Conservation (phyloP, 768 basidiomycete species). For the Pleurotus tuber-regium region DNA sequence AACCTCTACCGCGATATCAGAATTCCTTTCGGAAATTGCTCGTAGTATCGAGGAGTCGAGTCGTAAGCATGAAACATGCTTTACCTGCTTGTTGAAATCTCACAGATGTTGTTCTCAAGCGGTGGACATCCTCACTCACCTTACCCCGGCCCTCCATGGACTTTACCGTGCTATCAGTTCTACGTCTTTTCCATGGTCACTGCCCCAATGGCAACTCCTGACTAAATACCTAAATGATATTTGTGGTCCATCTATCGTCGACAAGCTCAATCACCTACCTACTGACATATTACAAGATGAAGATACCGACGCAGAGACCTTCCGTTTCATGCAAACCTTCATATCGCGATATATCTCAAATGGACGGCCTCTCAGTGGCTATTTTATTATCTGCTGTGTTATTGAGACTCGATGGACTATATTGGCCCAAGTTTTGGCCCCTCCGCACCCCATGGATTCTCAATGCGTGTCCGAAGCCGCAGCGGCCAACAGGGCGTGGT, state of each 20-base stretch:
- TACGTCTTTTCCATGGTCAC: slow-evolving; percentile 71
- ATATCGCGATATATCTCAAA: slow-evolving; percentile 71
- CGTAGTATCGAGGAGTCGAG: slow-evolving; percentile 49
- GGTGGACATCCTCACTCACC: slow-evolving; percentile 67
- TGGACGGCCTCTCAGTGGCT: slow-evolving; percentile 80
- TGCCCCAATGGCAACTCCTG: slow-evolving; percentile 60
- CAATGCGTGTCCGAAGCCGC: slow-evolving; percentile 61
- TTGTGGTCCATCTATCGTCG: slow-evolving; percentile 65
- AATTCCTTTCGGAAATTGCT: slow-evolving; percentile 57
- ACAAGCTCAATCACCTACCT: slow-evolving; percentile 69
- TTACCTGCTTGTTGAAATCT: no score
- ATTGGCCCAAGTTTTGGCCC: slow-evolving; percentile 64
- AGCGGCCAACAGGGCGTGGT: slow-evolving; percentile 83
- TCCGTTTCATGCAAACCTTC: slow-evolving; percentile 65
- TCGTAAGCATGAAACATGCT: slow-evolving; percentile 42
- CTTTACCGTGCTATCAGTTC: slow-evolving; percentile 84
- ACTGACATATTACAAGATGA: slow-evolving; percentile 61
- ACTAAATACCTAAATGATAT: slow-evolving; percentile 53
- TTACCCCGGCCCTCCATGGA: slow-evolving; percentile 82
- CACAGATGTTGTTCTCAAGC: no score
- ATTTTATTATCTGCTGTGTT: slow-evolving; percentile 88
- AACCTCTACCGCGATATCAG: slow-evolving; percentile 57
- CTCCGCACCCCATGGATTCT: slow-evolving; percentile 22
- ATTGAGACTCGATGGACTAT: slow-evolving; percentile 85
- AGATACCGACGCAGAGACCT: slow-evolving; percentile 42